Conservation (phyloP, 495 filamentous ascomycete genomes). For the Hypoxylon fuscum region DNA sequence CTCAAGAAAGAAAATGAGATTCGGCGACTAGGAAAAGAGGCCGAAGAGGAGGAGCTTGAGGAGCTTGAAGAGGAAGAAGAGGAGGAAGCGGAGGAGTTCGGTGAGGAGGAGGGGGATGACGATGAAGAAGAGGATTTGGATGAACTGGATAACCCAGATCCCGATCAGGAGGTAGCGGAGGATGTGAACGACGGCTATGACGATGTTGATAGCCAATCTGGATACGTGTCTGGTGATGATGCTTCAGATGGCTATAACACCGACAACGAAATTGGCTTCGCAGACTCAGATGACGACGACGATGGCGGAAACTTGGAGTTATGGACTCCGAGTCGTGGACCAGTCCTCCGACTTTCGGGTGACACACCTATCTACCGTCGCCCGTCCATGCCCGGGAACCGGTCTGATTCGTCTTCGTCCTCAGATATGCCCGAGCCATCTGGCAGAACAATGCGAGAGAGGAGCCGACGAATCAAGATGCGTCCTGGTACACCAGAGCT, state of each 20-base stretch:
- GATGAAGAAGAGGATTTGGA: conserved; percentile 58
- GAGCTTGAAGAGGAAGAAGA: conserved; percentile 76
- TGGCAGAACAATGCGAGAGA: conserved; percentile 37
- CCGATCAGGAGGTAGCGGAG: conserved; percentile 27
- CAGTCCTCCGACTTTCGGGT: conserved; percentile 52
- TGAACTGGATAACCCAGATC: conserved; percentile 45
- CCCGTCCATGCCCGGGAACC: conserved; percentile 48
- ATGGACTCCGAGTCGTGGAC: conserved; percentile 75
- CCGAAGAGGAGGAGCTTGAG: conserved; percentile 82
- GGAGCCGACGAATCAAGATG: conserved; percentile 60
- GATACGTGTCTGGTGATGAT: conserved; percentile 73
- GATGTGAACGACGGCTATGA: conserved; percentile 56
- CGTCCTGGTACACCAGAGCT: conserved; percentile 81
- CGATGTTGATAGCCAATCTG: conserved; percentile 58
- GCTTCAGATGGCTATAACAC: conserved; percentile 84
- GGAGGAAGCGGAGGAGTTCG: conserved; percentile 59
- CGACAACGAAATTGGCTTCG: conserved; percentile 96
- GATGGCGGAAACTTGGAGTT: conserved; percentile 80
- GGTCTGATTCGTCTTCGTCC: conserved; percentile 53
- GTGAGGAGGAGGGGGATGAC: conserved; percentile 63
- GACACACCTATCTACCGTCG: conserved; percentile 49
- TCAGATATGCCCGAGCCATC: conserved; percentile 32
- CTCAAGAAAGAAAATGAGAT: conserved; percentile 90
- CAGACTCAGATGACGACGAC: conserved; percentile 85
- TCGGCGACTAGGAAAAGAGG: conserved; percentile 86